Base-by-base conservation (phyloP, 2,329 filamentous ascomycete genomes). In the Alternaria alternata region DNA sequence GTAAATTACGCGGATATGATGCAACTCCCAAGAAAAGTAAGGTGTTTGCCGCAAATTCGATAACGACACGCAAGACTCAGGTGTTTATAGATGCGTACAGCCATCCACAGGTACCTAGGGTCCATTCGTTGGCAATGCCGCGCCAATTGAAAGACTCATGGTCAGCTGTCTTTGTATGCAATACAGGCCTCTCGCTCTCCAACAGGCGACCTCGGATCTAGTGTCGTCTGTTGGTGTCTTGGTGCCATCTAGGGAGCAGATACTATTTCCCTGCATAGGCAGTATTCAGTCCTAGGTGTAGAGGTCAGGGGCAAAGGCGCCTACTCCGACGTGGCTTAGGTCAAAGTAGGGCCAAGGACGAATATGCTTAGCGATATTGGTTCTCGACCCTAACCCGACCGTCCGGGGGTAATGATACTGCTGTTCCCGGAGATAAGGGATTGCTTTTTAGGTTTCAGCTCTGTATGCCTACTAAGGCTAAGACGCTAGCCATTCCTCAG, bases 281-380 rank as follows among this genome's bases (percentile, higher is more conserved):
- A 16, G 14, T 36, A 16, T 3, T 5, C 32, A 36, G 32, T 12
- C 30, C 3, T 32, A 12, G 30, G 30, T 32, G 30, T 12, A 12
- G 30, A 12, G 30, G 9, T 36, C 12, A 36, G 32, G 14, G 12
- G 12, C 32, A 36, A 36, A 16, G 14, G 12, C 14, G 14, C 14
- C 12, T 12, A 84, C 56, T 73, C 75, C 16, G 81, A 81, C 3
- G 75, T 82, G 3, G 68, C 79, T 6, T 71, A 79, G 5, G 79
- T 81, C n/a, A 70, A 81, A 39, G 81, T 77, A 24, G 81, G 82
- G 3, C 77, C 88, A 4, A 79, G 83, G 28, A 85, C 86, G 79
- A 48, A 82, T 75, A 79, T 79, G 77, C 77, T 77, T 11, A 77
- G 75, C 1, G 71, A 69, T 5, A 71, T 77, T 34, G 3, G 32